phyloP scores from a whole-genome alignment of 495 filamentous ascomycete species.

The Staphylotrichum longicolle region DNA sequence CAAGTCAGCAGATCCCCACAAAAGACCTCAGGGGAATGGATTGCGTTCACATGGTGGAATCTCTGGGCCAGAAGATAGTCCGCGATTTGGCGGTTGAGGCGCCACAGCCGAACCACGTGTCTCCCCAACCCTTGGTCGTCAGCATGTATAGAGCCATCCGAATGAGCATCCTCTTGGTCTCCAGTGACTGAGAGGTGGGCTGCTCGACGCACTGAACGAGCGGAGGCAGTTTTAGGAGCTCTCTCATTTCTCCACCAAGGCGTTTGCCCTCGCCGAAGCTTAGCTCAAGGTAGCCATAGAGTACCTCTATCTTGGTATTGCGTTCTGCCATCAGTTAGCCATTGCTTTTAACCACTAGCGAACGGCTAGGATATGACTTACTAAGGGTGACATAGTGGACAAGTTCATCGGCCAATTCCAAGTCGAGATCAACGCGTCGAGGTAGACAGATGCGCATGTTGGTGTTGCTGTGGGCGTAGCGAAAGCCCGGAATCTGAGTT shows the following conservation, averaged over 20 bases:
- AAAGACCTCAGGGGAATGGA: background rate
- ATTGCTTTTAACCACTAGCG: background rate
- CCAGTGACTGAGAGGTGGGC: background rate
- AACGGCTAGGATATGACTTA: slow-evolving; percentile 4
- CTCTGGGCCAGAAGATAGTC: slow-evolving; percentile 22
- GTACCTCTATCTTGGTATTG: slow-evolving; percentile 8
- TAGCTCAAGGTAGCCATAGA: slow-evolving; percentile 22
- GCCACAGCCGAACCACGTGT: slow-evolving; percentile 19
- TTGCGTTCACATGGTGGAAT: slow-evolving; percentile 21
- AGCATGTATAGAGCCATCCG: slow-evolving; percentile 21
- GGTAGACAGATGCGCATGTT: slow-evolving; percentile 12
- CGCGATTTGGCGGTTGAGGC: slow-evolving; percentile 4
- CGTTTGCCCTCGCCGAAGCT: slow-evolving; percentile 11
- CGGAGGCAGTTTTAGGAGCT: slow-evolving; percentile 11
- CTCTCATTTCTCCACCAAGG: slow-evolving; percentile 12
- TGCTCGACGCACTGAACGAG: slow-evolving; percentile 7
- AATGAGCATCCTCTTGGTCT: slow-evolving; percentile 14
- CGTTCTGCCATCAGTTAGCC: slow-evolving; percentile 23
- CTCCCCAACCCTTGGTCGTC: slow-evolving; percentile 16
- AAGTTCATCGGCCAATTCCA: slow-evolving; percentile 1
- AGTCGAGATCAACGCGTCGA: slow-evolving; percentile 19
- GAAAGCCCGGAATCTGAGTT: slow-evolving; percentile 22
- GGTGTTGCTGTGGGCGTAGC: slow-evolving; percentile 16
- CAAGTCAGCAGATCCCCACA: slow-evolving; percentile 10
- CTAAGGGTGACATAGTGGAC: slow-evolving; percentile 21